Evolutionary conservation across 2,329 filamentous ascomycete genomes (phyloP), one percentile per base, ranked within the genome.

Genomic region (Hirsutella rhossiliensis): DNA sequence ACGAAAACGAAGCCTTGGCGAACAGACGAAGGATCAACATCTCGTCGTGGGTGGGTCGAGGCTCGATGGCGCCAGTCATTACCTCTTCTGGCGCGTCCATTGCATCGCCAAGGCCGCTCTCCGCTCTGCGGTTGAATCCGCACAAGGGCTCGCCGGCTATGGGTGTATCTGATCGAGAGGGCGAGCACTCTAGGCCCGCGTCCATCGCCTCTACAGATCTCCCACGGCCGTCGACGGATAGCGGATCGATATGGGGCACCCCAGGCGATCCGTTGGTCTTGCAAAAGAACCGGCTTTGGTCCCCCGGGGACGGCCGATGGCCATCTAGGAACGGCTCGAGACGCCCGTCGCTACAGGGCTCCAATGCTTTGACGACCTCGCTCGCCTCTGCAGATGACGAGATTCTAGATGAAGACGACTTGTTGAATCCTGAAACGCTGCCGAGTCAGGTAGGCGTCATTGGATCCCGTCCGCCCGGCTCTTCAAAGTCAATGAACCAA

Each of bases 341-440:
- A 41, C 76, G 89, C 31, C 85, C 86, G 13, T 94, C 87, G 1
- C 69, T 87, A 8, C 86, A 92, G 47, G 85, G 84, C 12, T 87
- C 84, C 1, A 80, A 73, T 11, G 75, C 60, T 17, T 59, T 80
- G 17, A 73, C 78, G 47, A 80, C 78, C 3, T 78, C 74, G 1
- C 62, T 82, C 17, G 76, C 76, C 11, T 78, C 76, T 12, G 77
- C 76, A 0, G 77, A 82, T 28, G 78, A 82, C 52, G 78, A 78
- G 49, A 80, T 81, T 31, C 60, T 82, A 19, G 72, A 77, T 44
- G 71, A 76, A n/a, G 63, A 72, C 3, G 77, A 75, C 31, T 56
- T 76, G 12, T 60, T 73, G 2, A 66, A 76, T 42, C 69, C 70
- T 1, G 66, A 73, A 48, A 65, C 67, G 4, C 71, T 72, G 12